Evolutionary conservation across 2,329 filamentous ascomycete species (phyloP), one percentile per base, ranked within the genome.

Genomic region (Coniosporium tulheliwenetii): DNA sequence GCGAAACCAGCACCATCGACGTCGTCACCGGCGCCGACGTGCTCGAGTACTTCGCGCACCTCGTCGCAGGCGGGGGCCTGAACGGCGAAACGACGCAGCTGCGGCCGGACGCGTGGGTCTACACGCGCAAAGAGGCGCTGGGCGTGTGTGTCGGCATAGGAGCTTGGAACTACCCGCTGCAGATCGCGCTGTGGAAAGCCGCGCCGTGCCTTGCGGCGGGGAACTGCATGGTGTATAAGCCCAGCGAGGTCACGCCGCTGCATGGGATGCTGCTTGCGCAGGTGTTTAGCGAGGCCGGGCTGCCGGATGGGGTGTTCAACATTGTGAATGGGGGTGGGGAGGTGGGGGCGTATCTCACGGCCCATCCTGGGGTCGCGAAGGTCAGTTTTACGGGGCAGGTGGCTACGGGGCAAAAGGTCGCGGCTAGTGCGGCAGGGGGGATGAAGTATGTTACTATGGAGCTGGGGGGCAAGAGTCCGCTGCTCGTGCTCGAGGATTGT

Each of bases 401-500:
- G 19, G 72, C 75, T 44, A 93, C 85, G 0, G 85, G 86, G 10
- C 74, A 75, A 61, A 89, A 85, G 57, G 85, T 94, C 8, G 85
- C 85, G 8, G 74, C 73, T 36, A 67, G 78, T 31, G 85, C 85
- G 2, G 79, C 81, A 1, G 75, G 74, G 30, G 75, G 74, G 50
- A 86, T 93, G 81, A 93, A 93, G 63, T 85, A 86, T 55, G 79
- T 91, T 38, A 93, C 86, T 14, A 87, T 93, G 81, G 86, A 94
- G 62, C 71, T 93, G 0, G 86, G 86, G 41, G 86, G 86, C 39
- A 93, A 93, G 64, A 85, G 79, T 44, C 83, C 85, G 0, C 67
- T 85, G 35, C 67, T 94, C 39, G 70, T 94, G 37, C 74, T 93
- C 1, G 82, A 83, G 1, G 85, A 93, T 52, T 82, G 81, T 12